Percentiles rank a stretch among this genome's conserved stretches.
Conservation (phyloP, 306 rosid genomes). For the Trifolium repens region DNA sequence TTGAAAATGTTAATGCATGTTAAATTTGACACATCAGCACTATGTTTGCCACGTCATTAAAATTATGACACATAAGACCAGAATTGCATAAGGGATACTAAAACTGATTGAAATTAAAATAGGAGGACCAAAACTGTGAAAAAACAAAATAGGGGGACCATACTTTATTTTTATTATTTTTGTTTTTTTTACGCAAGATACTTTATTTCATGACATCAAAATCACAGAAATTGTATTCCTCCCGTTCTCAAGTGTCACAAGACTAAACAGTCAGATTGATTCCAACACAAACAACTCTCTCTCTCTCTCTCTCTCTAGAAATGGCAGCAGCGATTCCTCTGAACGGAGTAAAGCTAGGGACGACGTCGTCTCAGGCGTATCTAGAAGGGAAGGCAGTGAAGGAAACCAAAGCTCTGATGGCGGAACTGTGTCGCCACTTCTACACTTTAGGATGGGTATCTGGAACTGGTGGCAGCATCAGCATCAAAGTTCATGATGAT, state of each 20-base stretch:
- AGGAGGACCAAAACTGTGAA: too few species aligned
- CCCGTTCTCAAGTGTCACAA: background rate
- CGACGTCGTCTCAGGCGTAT: slow-evolving; percentile 66
- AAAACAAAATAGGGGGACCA: too few species aligned
- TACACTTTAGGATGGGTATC: slow-evolving; percentile 92
- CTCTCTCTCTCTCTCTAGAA: slow-evolving; percentile 43
- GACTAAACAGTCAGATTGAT: background rate
- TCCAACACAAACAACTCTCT: background rate
- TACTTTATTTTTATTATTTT: too few species aligned
- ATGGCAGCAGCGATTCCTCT: slow-evolving; percentile 50
- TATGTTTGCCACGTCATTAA: too few species aligned
- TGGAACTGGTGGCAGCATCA: slow-evolving; percentile 96
- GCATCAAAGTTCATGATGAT: slow-evolving; percentile 80
- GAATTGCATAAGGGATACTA: too few species aligned
- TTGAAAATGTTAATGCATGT: too few species aligned
- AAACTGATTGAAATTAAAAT: too few species aligned
- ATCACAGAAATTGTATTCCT: background rate
- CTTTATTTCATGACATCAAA: background rate
- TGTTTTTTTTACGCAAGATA: too few species aligned
- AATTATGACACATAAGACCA: too few species aligned
- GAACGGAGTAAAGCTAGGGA: slow-evolving; percentile 56
- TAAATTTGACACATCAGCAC: too few species aligned
- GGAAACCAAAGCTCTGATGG: slow-evolving; percentile 72
- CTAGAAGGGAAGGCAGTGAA: slow-evolving; percentile 67
- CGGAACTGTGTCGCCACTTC: slow-evolving; percentile 94